Base-by-base conservation (phyloP, 768 basidiomycete genomes). In the Termitomyces eurrhizus region DNA sequence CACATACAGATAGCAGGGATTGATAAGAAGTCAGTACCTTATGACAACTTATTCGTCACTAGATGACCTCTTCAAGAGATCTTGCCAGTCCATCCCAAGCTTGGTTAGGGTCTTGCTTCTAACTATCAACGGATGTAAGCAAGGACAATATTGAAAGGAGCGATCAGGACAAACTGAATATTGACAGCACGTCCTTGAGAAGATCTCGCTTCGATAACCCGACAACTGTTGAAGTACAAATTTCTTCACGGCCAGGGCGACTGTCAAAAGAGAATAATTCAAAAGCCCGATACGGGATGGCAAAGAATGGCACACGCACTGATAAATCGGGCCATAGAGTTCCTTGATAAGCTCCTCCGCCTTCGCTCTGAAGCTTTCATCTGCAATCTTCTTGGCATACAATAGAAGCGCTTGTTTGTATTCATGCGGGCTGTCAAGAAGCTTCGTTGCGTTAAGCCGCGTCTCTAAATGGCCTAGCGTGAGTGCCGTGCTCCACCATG, bases 271-370 rank as follows among this genome's bases (percentile, higher is more conserved):
- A 9, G 26, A 3, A 18, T 21, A 7, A 8, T 52, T 21, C 26
- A 14, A 26, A 54, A 59, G 59, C n/a, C n/a, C 12, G n/a, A 7
- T 3, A 56, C 21, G 12, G 6, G 2, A 13, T 45, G 24, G 61
- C 41, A 55, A 41, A 45, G n/a, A n/a, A 7, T 1, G 29, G 41
- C n/a, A 82, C 18, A 62, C 90, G 60, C 68, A 95, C 95, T 87
- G 90, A 74, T 92, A 96, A 42, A 95, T 76, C 0, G 95, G 95
- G 16, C 95, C 95, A 66, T 90, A 87, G 56, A 98, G 78, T 64
- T 98, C 97, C 72, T 84, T 89, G 53, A 96, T 83, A 58, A 99
- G 73, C 72, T 98, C 96, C 71, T 97, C 95, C 18, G 87, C 95
- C 71, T 95, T 94, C 41, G 78, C 89, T 62, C 84, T 78, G 71